These are phyloP conservation scores for Sporisorium scitamineum DNA, from an alignment of 1,284 basidiomycete genomes.

Conservation along the genomic window DNA sequence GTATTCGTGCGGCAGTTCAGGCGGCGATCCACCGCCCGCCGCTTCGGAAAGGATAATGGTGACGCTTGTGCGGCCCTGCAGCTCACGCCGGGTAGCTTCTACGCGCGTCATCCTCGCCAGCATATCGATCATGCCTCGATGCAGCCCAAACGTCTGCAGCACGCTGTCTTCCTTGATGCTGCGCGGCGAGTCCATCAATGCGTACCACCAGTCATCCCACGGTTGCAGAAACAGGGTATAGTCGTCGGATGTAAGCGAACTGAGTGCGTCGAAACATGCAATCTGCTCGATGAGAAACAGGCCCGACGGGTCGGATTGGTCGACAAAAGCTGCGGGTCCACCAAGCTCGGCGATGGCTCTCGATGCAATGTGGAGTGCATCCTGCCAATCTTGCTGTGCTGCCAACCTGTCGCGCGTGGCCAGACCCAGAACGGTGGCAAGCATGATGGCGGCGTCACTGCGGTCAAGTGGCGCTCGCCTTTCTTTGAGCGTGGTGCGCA, in stretches of 20 bases:
- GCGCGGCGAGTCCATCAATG: conserved; percentile 42
- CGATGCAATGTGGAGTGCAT: conserved; percentile 38
- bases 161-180: conserved; percentile 48
- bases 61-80: conserved; percentile 34
- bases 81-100: conserved; percentile 38
- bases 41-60: conserved; percentile 44
- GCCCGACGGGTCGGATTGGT: conserved; percentile 39
- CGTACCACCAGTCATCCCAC: conserved; percentile 52
- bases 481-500: conserved; percentile 39
- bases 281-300: conserved; percentile 52
- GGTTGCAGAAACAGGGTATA: conserved; percentile 48
- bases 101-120: conserved; percentile 46
- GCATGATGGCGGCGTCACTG: conserved; percentile 42
- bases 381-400: conserved; percentile 49
- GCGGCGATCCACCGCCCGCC: conserved; percentile 26
- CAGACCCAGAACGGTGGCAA: conserved; percentile 44
- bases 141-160: conserved; percentile 42
- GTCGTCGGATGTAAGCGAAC: conserved; percentile 45
- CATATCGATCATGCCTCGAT: conserved; percentile 50
- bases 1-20: conserved; percentile 41
- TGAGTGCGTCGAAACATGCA: conserved; percentile 45
- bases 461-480: conserved; percentile 32
- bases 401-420: conserved; percentile 42
- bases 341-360: conserved; percentile 46
- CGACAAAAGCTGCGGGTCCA: conserved; percentile 40